Evolutionary conservation across 2,329 filamentous ascomycete genomes (phyloP), one percentile per base, ranked within the genome.

Genomic region (Calonectria henricotiae): DNA sequence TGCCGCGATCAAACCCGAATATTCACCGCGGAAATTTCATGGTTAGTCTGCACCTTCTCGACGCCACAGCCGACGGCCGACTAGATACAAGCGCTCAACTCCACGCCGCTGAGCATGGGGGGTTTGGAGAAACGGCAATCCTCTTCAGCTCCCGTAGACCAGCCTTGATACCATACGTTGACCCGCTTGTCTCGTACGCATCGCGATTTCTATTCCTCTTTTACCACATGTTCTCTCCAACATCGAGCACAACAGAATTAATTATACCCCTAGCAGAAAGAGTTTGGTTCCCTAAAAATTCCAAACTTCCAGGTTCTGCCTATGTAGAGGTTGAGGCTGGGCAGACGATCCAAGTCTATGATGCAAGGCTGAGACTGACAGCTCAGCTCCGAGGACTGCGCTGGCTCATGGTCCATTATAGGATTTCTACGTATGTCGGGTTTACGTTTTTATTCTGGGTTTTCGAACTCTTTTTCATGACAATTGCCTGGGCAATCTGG

Each of bases 11-110:
- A 2, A 91, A 90, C 0, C 83, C 87, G 1, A 99, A 99, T 78
- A 83, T 93, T 25, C 89, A 88, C 2, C 89, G 89, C 15, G 96
- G 96, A 32, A 98, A 98, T 83, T 98, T 98, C 86, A 99, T 99
- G 96, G 85, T 98, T 20, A 92, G 93, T 55, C 84, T 98, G 17
- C 89, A 90, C 70, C 88, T 98, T 62, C 87, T 93, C 61, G 86
- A 86, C 30, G 83, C 83, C 27, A 81, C 82, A 43, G 75, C 71
- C 44, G 75, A 75, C 47, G 60, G 67, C 30, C 63, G 69, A 13
- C 65, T 82, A 17, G 74, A 73, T 15, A 68, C 71, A 9, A 76
- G 75, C 58, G 80, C 82, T 2, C 76, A 75, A 61, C 70, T 69
- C 35, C 79, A 81, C 62, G 79, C 81, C 37, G 73, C 75, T 32